phyloP scores from a whole-genome alignment of 129 eudicot species.

The Heracleum sosnowskyi region DNA sequence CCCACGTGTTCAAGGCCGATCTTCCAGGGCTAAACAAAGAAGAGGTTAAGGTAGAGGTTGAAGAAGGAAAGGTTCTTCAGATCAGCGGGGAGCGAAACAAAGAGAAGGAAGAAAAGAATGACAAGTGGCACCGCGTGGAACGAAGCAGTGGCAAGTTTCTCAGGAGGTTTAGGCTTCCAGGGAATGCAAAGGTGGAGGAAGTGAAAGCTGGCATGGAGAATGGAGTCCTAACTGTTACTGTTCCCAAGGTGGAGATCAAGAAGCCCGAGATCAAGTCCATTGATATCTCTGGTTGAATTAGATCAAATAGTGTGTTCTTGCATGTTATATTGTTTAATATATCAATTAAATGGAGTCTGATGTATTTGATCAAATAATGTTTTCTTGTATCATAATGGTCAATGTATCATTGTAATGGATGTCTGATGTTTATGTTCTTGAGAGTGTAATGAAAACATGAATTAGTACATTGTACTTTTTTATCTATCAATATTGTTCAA shows the following conservation, averaged over 20 bases:
- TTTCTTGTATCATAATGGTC: too few species aligned
- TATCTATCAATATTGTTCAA: too few species aligned
- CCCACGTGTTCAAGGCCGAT: constrained; percentile 45
- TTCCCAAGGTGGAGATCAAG: constrained; percentile 27
- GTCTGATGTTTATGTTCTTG: too few species aligned
- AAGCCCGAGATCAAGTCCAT: constrained; percentile 28
- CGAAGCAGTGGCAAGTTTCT: constrained; percentile 21
- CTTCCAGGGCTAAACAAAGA: constrained; percentile 49
- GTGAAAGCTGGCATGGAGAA: constrained; percentile 50
- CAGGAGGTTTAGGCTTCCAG: constrained; percentile 25
- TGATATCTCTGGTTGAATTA: constrained; percentile 19
- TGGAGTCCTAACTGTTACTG: constrained; percentile 40
- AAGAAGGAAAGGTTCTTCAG: constrained; percentile 41
- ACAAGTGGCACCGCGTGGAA: constrained; percentile 27
- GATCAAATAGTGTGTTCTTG: too few species aligned
- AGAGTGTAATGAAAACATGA: too few species aligned
- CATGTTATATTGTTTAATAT: too few species aligned
- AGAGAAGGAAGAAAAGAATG: constrained; percentile 39
- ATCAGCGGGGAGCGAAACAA: constrained; percentile 50
- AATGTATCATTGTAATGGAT: too few species aligned
- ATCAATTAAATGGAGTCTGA: too few species aligned
- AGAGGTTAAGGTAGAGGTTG: constrained; percentile 51
- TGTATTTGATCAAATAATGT: too few species aligned
- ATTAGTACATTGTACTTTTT: too few species aligned
- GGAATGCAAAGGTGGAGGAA: constrained; percentile 44